phyloP scores from a whole-genome alignment of 2,329 filamentous ascomycete species.

The Fusarium anthophilum region DNA sequence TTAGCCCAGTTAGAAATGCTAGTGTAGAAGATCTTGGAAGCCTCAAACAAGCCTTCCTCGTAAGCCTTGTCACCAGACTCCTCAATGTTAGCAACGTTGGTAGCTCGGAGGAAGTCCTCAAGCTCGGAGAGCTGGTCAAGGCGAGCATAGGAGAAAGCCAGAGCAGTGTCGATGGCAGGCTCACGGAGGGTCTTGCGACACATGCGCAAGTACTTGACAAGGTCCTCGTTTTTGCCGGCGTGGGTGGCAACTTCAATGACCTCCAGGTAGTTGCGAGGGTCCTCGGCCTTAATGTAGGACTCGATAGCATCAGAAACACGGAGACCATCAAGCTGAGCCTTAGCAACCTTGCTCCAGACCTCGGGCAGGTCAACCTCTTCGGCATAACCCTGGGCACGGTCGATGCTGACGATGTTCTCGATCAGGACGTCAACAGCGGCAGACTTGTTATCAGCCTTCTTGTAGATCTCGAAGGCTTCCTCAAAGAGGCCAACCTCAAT shows the following conservation, averaged over 20 bases:
- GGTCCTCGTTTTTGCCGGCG: conserved; percentile 96
- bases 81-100: conserved; percentile 95
- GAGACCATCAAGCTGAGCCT: conserved; percentile 95
- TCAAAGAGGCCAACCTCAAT: conserved; percentile 95
- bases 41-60: conserved; percentile 91
- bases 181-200: conserved; percentile 96
- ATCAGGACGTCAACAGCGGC: conserved; percentile 92
- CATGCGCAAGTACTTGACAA: conserved; percentile 97
- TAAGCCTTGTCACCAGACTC: conserved; percentile 98
- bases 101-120: conserved; percentile 92
- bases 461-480: conserved; percentile 98
- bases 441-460: conserved; percentile 92
- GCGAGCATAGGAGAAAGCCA: conserved; percentile 93
- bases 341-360: conserved; percentile 98
- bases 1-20: conserved; percentile 99
- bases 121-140: conserved; percentile 92
- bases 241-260: conserved; percentile 96
- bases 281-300: conserved; percentile 94
- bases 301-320: conserved; percentile 93
- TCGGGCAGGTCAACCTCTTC: conserved; percentile 93
- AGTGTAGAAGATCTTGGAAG: conserved; percentile 97
- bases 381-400: conserved; percentile 93
- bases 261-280: conserved; percentile 92
- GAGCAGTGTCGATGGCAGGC: conserved; percentile 88
- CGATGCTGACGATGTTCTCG: conserved; percentile 97